A percentile compares a stretch with the other conserved stretches of the same genome.
Conservation (phyloP, 768 basidiomycete species). For the Rhizopogon sp. region DNA sequence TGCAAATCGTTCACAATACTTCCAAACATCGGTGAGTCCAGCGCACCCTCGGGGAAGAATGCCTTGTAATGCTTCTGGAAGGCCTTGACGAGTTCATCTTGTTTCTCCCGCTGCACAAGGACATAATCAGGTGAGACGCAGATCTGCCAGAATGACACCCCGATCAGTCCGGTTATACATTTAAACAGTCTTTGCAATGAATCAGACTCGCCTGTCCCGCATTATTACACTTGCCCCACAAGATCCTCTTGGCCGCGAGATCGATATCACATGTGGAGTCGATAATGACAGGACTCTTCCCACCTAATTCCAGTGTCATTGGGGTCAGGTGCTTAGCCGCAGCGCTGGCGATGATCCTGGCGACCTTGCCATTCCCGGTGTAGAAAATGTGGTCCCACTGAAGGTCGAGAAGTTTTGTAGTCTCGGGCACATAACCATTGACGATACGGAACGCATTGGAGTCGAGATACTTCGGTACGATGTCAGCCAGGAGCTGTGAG, state of each 20-base stretch:
- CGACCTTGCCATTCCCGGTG: constrained; percentile 29
- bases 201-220: constrained; percentile 48
- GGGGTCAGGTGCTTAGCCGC: constrained; percentile 30
- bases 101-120: constrained; percentile 34
- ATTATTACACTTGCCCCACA: constrained; percentile 65
- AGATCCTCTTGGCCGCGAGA: constrained; percentile 55
- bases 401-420: constrained; percentile 24
- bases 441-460: constrained; percentile 46
- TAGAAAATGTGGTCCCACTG: constrained; percentile 34
- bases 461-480: constrained; percentile 56
- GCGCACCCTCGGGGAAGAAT: constrained; percentile 53
- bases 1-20: constrained; percentile 53
- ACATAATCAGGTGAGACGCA: constrained; percentile 43
- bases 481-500: constrained; percentile 44
- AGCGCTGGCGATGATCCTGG: constrained; percentile 17
- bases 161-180: neutral
- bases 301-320: constrained; percentile 27
- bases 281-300: constrained; percentile 44
- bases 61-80: constrained; percentile 36
- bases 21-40: constrained; percentile 37
- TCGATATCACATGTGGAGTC: constrained; percentile 37
- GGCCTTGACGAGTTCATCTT: constrained; percentile 42
- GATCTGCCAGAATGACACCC: constrained; percentile 17
- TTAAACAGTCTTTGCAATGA: too few species aligned
- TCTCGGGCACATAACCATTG: constrained; percentile 40